Base-by-base conservation (phyloP, 257 asterid species). In the Ballota nigra region DNA sequence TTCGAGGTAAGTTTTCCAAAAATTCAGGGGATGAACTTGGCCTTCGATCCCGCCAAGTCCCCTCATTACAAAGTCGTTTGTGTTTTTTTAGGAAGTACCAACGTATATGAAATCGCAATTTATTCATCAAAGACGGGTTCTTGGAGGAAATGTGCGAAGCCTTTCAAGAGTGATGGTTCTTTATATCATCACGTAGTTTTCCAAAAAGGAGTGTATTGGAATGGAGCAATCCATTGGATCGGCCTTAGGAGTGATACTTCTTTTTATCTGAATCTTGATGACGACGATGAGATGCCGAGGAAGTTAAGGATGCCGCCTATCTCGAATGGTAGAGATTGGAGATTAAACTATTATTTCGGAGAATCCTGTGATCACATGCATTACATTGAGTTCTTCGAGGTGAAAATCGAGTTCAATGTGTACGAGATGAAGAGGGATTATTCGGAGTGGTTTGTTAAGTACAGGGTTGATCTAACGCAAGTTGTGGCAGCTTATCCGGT, bases 311-410 rank as follows among this genome's bases (percentile, higher is more conserved):
- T 40, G 65, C 82, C 82, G 1, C 67, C 75, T 2, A 4, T 20
- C 36, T 73, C 56, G 1, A 34, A 24, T 0, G 69, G 23, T 0
- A 15, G 60, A 60, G 16, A 72, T 1, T 20, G 62, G 33, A 41
- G 63, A 49, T 19, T 11, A 13, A 20, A 53, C 2, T 38, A 31
- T 18, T 82, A 79, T 47, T 79, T 79, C 10, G 83, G 86, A 0
- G 86, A 77, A 71, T 81, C 86, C 1, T 58, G 68, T 4, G 82
- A 22, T 9, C 80, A 77, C 71, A 34, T 84, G 45, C 79, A 79
- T 49, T 68, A 71, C 36, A 70, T 77, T 13, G 72, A 77, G 33
- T 40, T 8, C 0, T 19, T 10, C 0, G 68, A 26, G n/a, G 29
- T 52, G 24, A 5, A 9, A 0, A 8, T 52, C 3, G 23, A 45